Evolutionary conservation across 805 yeast species (phyloP).

Genomic region (Sugiyamaella valdiviana): DNA sequence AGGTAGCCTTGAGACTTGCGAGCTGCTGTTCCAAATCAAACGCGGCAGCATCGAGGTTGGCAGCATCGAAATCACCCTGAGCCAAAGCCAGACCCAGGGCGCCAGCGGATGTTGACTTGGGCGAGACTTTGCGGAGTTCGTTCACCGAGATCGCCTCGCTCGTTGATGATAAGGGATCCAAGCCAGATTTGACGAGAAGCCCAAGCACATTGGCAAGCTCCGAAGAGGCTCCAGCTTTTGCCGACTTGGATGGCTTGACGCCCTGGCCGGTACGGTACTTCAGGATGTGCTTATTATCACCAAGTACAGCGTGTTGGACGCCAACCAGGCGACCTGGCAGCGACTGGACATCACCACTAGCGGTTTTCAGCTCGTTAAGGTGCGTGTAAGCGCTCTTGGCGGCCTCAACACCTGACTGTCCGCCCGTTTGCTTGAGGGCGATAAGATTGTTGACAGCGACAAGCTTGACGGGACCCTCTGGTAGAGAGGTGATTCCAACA

Average conservation of each 20-base stretch:
- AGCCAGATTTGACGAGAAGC: background rate
- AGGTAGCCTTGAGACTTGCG: slow-evolving; percentile 1
- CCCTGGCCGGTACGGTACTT: background rate
- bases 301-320: background rate
- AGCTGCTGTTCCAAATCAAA: slow-evolving; percentile 23
- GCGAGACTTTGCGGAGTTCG: background rate
- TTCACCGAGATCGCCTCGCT: background rate
- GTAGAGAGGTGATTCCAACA: slow-evolving; percentile 24
- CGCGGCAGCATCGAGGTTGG: slow-evolving; percentile 25
- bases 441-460: slow-evolving; percentile 17
- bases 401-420: slow-evolving; percentile 11
- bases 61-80: slow-evolving; percentile 21
- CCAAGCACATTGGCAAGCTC: background rate
- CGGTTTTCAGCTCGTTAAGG: slow-evolving; percentile 35
- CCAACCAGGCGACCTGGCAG: background rate
- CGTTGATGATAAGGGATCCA: background rate
- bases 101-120: background rate
- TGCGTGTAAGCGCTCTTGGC: slow-evolving; percentile 36
- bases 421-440: slow-evolving; percentile 4
- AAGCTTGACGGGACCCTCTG: slow-evolving; percentile 9
- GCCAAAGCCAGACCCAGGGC: slow-evolving; percentile 23
- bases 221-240: background rate
- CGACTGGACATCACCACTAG: slow-evolving; percentile 27
- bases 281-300: background rate
- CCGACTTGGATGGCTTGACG: background rate